Percentiles rank a stretch among this genome's conserved stretches.
Conservation (phyloP, 225 moss, liverwort and hornwort genomes). For the Sphagnum contortum region DNA sequence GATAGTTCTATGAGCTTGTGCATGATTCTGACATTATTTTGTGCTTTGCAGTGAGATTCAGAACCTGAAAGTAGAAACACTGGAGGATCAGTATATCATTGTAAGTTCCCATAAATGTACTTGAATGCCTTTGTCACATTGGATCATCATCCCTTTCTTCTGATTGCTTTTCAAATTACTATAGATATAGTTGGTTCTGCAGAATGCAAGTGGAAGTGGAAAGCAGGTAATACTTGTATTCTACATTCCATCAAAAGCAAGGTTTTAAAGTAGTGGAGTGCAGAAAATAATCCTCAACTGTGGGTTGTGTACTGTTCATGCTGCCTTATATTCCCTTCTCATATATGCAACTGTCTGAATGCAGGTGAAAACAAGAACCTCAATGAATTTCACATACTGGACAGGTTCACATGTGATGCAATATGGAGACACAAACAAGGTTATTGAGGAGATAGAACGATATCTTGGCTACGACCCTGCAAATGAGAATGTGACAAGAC, state of each 20-base stretch:
- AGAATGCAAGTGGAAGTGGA: not conserved
- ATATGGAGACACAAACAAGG: constrained; percentile 59
- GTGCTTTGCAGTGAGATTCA: constrained; percentile 54
- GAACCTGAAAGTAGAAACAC: constrained; percentile 68
- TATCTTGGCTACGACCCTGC: constrained; percentile 81
- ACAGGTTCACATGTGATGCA: constrained; percentile 98
- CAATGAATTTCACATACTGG: constrained; percentile 74
- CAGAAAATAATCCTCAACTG: not conserved
- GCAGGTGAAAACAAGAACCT: constrained; percentile 92
- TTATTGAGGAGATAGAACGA: constrained; percentile 52
- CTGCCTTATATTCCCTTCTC: too few species aligned
- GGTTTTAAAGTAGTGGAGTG: not conserved
- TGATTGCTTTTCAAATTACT: not conserved
- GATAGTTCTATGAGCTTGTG: too few species aligned
- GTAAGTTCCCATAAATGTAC: constrained; percentile 30
- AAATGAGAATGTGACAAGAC: constrained; percentile 65
- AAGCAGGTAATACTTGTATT: not conserved
- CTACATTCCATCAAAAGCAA: not conserved
- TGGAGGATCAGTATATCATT: constrained; percentile 77
- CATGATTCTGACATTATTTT: not conserved
- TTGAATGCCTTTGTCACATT: not conserved
- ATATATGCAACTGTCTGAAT: not conserved
- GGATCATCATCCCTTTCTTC: not conserved
- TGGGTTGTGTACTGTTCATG: not conserved
- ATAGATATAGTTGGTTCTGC: not conserved